A percentile compares a stretch with the other conserved stretches of the same genome.
phyloP scores from a whole-genome alignment of 192 early-diverging fungal genomes.

The Podila clonocystis region DNA sequence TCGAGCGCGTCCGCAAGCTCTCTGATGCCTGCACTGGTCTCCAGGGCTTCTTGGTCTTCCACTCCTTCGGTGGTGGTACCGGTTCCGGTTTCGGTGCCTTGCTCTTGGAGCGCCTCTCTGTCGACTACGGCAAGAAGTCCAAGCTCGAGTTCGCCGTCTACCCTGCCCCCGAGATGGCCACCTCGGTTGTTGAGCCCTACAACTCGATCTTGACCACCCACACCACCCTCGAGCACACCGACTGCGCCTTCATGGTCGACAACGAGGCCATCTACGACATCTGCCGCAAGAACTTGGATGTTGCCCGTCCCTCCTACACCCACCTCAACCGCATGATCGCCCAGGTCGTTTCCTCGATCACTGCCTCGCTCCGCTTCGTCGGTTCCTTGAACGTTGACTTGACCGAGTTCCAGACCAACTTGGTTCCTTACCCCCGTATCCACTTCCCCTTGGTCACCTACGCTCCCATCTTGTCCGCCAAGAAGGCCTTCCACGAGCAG shows the following conservation, averaged over 20 bases:
- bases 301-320: conserved; percentile 96
- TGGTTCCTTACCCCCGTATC: conserved; percentile 99
- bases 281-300: conserved; percentile 98
- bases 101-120: conserved; percentile 97
- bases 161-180: conserved; percentile 97
- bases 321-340: conserved; percentile 98
- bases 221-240: conserved; percentile 99
- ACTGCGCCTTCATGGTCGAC: conserved; percentile 99
- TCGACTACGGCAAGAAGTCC: conserved; percentile 99
- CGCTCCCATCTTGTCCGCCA: conserved; percentile 93
- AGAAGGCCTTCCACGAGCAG: conserved; percentile 98
- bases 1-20: conserved; percentile 98
- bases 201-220: conserved; percentile 99
- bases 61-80: conserved; percentile 99
- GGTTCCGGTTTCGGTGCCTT: conserved; percentile 99
- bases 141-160: conserved; percentile 99
- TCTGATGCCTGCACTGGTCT: conserved; percentile 99
- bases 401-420: conserved; percentile 99
- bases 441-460: conserved; percentile 99
- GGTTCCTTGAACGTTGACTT: conserved; percentile 99
- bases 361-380: conserved; percentile 98
- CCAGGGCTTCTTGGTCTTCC: conserved; percentile 99
- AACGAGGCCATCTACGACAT: conserved; percentile 99
- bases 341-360: conserved; percentile 99
- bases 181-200: conserved; percentile 97